Evolutionary conservation across 208 protist genomes (phyloP).

Genomic region (Wallacemonas sp.): DNA sequence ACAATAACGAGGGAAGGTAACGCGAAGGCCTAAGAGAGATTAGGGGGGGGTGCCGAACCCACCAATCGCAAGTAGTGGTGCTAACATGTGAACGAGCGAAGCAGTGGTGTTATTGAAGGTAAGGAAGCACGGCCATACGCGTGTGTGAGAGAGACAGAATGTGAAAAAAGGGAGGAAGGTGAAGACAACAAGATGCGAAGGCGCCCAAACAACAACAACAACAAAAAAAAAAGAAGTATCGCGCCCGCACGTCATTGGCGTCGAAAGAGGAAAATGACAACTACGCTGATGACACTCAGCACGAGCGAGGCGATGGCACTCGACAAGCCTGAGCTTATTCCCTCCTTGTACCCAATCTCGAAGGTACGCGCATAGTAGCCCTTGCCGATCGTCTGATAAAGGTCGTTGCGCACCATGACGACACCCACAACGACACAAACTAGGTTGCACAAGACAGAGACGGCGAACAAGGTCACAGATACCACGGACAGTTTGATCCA

Average conservation of each 20-base stretch:
- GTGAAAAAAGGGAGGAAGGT: neutral
- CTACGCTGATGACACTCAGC: slow-evolving; percentile 15
- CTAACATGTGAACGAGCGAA: too few relatives aligned
- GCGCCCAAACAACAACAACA: neutral
- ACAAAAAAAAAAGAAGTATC: neutral
- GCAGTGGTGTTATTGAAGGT: too few relatives aligned
- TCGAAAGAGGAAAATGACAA: slow-evolving; percentile 10
- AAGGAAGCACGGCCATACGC: too few relatives aligned
- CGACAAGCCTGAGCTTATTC: slow-evolving; percentile 29
- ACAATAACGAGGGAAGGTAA: too few relatives aligned
- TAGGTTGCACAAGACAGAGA: neutral
- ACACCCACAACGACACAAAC: slow-evolving; percentile 31
- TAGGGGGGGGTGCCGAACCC: too few relatives aligned
- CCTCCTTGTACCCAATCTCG: slow-evolving; percentile 4
- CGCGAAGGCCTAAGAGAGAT: too few relatives aligned
- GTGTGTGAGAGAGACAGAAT: too few relatives aligned
- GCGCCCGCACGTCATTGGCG: neutral
- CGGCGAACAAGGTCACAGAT: slow-evolving; percentile 10
- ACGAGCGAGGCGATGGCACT: slow-evolving; percentile 19
- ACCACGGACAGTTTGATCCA: slow-evolving; percentile 17
- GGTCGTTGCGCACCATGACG: slow-evolving; percentile 16
- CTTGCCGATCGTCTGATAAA: slow-evolving; percentile 19
- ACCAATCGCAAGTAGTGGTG: too few relatives aligned
- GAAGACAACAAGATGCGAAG: neutral
- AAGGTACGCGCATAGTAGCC: slow-evolving; percentile 21